Evolutionary conservation across 768 basidiomycete species (phyloP).

Genomic region (Pulveroboletus sp.): DNA sequence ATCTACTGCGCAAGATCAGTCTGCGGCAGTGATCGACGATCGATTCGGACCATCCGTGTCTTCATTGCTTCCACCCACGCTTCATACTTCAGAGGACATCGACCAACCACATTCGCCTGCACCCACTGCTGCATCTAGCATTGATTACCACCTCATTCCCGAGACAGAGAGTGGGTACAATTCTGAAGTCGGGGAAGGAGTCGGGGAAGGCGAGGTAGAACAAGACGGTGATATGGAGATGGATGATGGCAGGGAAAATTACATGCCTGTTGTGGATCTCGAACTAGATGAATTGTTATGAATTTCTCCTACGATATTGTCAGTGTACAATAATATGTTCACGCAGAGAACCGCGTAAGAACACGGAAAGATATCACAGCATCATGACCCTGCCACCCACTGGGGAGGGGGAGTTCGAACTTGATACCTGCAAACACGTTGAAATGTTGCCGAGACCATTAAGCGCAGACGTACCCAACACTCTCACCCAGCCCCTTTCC

Average conservation of each 20-base stretch:
- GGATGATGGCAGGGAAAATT: constrained; percentile 18
- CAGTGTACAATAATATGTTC: neutral
- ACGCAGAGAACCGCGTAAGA: neutral
- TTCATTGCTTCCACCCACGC: constrained; percentile 21
- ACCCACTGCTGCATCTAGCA: constrained; percentile 46
- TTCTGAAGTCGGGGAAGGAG: constrained; percentile 39
- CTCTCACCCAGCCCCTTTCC: constrained; percentile 80
- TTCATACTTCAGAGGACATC: constrained; percentile 24
- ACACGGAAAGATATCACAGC: neutral
- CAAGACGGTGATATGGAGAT: constrained; percentile 22
- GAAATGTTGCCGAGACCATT: neutral
- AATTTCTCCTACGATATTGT: constrained; percentile 1
- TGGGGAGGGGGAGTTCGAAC: constrained; percentile 41
- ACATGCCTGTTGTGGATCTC: constrained; percentile 27
- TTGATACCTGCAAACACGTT: constrained; percentile 35
- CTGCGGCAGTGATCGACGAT: constrained; percentile 22
- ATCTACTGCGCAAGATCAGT: constrained; percentile 28
- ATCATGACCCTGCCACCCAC: constrained; percentile 29
- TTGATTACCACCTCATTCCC: constrained; percentile 35
- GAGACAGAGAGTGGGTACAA: constrained; percentile 54
- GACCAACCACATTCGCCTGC: constrained; percentile 46
- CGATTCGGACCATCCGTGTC: constrained; percentile 25
- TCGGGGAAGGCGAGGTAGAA: constrained; percentile 24
- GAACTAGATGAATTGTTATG: constrained; percentile 23
- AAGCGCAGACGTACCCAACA: constrained; percentile 50